These are phyloP conservation scores for Xylariales sp. DNA, from an alignment of 2,329 filamentous ascomycete genomes.

Conservation along the genomic window DNA sequence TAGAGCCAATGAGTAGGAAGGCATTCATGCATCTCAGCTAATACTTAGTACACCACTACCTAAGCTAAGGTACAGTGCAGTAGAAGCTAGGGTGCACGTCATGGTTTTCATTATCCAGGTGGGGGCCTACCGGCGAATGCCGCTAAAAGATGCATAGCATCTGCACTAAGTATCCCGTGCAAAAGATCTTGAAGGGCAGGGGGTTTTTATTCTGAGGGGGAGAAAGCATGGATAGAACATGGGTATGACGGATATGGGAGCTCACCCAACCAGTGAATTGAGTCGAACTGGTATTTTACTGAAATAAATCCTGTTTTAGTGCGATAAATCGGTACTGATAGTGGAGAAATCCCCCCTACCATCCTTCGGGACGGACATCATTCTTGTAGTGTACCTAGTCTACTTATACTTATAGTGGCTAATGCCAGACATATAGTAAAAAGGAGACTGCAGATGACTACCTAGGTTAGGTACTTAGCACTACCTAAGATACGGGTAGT, in stretches of 20 bases:
- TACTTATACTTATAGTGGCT: too few species aligned
- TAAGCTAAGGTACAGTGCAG: not conserved
- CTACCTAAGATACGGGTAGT: too few species aligned
- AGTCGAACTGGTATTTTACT: too few species aligned
- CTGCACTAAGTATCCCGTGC: conserved; percentile 1
- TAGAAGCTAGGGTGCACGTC: not conserved
- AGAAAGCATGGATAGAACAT: not conserved
- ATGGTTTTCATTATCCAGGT: conserved; percentile 5
- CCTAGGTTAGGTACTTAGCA: too few species aligned
- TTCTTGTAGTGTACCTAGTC: too few species aligned
- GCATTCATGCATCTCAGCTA: not conserved
- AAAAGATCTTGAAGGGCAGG: conserved; percentile 4
- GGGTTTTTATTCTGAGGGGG: not conserved
- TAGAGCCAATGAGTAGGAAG: not conserved
- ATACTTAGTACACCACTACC: not conserved
- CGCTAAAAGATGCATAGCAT: conserved; percentile 14
- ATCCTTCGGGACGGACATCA: too few species aligned
- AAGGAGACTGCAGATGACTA: too few species aligned
- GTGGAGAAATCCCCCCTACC: too few species aligned
- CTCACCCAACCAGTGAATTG: too few species aligned
- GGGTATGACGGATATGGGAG: not conserved
- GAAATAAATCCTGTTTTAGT: too few species aligned
- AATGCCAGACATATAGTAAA: too few species aligned
- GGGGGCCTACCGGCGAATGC: conserved; percentile 2
- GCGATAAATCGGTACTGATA: too few species aligned